Evolutionary conservation across 2,329 filamentous ascomycete species (phyloP).

Genomic region (Helotiales sp.): DNA sequence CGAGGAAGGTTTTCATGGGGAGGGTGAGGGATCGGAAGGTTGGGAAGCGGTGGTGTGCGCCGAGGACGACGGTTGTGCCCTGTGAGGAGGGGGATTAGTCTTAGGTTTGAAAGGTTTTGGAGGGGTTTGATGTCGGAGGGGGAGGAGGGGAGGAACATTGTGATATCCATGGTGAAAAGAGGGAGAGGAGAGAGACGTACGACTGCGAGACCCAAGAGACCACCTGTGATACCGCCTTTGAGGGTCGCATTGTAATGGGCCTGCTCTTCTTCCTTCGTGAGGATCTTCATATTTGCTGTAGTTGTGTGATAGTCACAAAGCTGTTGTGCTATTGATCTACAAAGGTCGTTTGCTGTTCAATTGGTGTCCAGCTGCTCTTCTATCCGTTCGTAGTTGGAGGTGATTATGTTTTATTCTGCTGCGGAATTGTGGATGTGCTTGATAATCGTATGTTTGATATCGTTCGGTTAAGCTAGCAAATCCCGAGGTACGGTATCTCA

Average conservation of each 20-base stretch:
- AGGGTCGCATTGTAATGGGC: slow-evolving; percentile 84
- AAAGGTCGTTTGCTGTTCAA: neutral
- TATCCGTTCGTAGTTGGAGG: too few relatives aligned
- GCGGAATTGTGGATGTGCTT: neutral
- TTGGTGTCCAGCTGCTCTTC: neutral
- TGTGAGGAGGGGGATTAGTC: slow-evolving; percentile 22
- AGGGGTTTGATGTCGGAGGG: too few relatives aligned
- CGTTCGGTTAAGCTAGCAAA: neutral
- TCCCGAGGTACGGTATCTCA: slow-evolving; percentile 11
- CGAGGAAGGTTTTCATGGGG: slow-evolving; percentile 89
- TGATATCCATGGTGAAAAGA: too few relatives aligned
- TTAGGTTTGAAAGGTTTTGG: too few relatives aligned
- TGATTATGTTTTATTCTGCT: neutral
- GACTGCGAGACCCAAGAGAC: slow-evolving; percentile 66
- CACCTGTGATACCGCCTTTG: slow-evolving; percentile 78
- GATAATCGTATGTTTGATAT: neutral
- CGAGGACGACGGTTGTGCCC: slow-evolving; percentile 62
- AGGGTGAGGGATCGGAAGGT: slow-evolving; percentile 82
- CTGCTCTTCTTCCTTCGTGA: slow-evolving; percentile 90
- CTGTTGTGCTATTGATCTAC: neutral
- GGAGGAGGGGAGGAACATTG: too few relatives aligned
- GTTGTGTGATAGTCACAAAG: neutral
- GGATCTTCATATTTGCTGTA: slow-evolving; percentile 76
- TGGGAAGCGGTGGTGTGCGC: slow-evolving; percentile 70
- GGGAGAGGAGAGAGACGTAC: slow-evolving; percentile 58